These are phyloP conservation scores for Wickerhamiella galacta DNA, from an alignment of 805 yeast genomes.

Conservation along the genomic window DNA sequence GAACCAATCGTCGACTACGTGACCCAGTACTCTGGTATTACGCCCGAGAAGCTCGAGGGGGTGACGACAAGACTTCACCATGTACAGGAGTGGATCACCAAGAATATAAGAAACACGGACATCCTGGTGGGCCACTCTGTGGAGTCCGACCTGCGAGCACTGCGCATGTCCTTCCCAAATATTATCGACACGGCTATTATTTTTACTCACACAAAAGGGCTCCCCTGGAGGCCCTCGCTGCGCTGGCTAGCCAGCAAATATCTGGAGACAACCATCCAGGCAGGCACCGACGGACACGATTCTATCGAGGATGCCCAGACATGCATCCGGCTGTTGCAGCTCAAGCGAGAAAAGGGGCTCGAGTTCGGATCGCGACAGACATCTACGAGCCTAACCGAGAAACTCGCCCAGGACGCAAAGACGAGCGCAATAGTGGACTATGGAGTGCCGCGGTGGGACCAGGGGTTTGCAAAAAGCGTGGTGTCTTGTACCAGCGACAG, in stretches of 20 bases:
- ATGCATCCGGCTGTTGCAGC: constrained; percentile 58
- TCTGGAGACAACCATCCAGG: constrained; percentile 47
- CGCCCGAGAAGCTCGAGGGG: constrained; percentile 42
- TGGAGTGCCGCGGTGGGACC: constrained; percentile 21
- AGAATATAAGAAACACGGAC: constrained; percentile 38
- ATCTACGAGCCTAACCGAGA: constrained; percentile 2
- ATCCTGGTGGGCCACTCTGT: constrained; percentile 78
- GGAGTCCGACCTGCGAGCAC: constrained; percentile 60
- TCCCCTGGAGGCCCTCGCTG: constrained; percentile 64
- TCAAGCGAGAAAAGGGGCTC: constrained; percentile 51
- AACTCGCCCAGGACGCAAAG: constrained; percentile 7
- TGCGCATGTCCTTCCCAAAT: constrained; percentile 53
- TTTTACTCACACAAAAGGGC: too few relatives aligned
- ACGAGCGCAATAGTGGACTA: constrained; percentile 23
- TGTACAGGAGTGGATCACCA: constrained; percentile 41
- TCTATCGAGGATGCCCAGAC: constrained; percentile 74
- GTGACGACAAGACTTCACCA: constrained; percentile 53
- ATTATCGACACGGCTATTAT: constrained; percentile 74
- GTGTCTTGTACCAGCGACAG: constrained; percentile 41
- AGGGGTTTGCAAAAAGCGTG: constrained; percentile 21
- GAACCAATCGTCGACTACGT: constrained; percentile 63
- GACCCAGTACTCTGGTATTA: constrained; percentile 76
- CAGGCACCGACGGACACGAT: constrained; percentile 58
- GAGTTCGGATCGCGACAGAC: constrained; percentile 35
- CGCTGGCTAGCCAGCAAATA: constrained; percentile 47